Base-by-base conservation (phyloP, 495 filamentous ascomycete species). In the Penicillium antarcticum region DNA sequence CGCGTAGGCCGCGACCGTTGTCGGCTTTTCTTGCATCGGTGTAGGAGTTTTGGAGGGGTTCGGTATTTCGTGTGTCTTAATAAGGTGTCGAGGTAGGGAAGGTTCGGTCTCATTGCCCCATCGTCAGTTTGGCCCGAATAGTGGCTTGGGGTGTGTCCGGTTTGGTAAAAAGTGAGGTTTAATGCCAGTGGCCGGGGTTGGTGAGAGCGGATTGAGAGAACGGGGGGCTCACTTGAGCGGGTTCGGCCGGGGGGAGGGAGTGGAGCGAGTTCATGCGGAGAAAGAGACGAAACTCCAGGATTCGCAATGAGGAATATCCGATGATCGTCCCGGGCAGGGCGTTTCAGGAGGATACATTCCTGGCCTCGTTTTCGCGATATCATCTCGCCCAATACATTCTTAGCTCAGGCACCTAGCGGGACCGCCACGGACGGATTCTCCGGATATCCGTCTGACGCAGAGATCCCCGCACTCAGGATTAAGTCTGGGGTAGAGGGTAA, bases 1-100 rank as follows among this genome's bases (percentile, higher is more conserved):
- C 61, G 95, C 95, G 67, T 99, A 99, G 13, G 88, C 87, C 55
- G 87, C 88, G 52, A 96, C 87, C 11, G 88, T 91, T 45, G 88
- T 80, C 26, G 89, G 84, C 74, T 83, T 92, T 60, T 96, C 91
- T 55, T 89, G 89, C 91, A 96, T 96, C 56, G 63, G 76, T 62
- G 21, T 17, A 8, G 33, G 9, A 34, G 16, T 21, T 38, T 42
- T 41, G 18, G 37, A 43, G 23, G 42, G 35, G 45, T 21, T 38
- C 41, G 45, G 32, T 21, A 43, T 42, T 48, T 35, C n/a, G 48
- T 42, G 45, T 50, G 9, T 45, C n/a, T n/a, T 33, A 40, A 16
- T 21, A 35, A 56, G 56, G 31, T 55, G 23, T 48, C 37, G 44
- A 53, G 51, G 46, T 44, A 50, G 45, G 39, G 46, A 51, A 57